Percentiles rank a stretch among this genome's conserved stretches.
Evolutionary conservation across 768 basidiomycete species (phyloP).

Genomic region (Pleurotus tuoliensis): DNA sequence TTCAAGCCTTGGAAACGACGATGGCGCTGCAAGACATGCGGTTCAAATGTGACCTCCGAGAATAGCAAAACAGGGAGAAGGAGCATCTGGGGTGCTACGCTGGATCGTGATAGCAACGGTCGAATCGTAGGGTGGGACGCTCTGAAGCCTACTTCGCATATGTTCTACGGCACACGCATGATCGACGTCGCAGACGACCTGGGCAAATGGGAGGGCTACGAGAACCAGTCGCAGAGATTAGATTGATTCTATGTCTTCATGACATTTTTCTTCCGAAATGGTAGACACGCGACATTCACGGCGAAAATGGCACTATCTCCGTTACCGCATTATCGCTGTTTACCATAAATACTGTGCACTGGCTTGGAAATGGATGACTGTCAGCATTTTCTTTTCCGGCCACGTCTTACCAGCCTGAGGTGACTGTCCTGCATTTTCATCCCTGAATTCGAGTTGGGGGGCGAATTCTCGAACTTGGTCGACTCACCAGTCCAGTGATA

Average conservation of each 20-base stretch:
- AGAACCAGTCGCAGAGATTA: constrained; percentile 37
- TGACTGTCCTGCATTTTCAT: background rate
- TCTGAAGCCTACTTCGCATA: constrained; percentile 60
- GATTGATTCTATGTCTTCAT: constrained; percentile 1
- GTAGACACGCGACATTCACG: background rate
- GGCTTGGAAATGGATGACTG: background rate
- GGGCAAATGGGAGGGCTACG: constrained; percentile 68
- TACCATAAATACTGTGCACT: constrained; percentile 1
- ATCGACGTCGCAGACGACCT: constrained; percentile 52
- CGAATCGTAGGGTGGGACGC: constrained; percentile 48
- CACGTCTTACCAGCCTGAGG: background rate
- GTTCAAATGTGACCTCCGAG: constrained; percentile 46
- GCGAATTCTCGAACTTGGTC: background rate
- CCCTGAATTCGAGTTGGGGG: background rate
- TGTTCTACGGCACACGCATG: constrained; percentile 63
- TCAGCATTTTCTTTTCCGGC: background rate
- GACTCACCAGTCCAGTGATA: background rate
- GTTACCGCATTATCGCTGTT: background rate
- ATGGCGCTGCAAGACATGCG: constrained; percentile 61
- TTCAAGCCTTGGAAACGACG: constrained; percentile 58
- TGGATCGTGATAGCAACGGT: constrained; percentile 51
- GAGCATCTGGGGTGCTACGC: constrained; percentile 56
- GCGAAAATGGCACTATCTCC: constrained; percentile 3
- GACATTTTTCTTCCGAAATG: constrained; percentile 3
- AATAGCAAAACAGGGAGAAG: constrained; percentile 44